Evolutionary conservation across 805 yeast species (phyloP), one percentile per base, ranked within the genome.

Genomic region (Candida sonorensis): DNA sequence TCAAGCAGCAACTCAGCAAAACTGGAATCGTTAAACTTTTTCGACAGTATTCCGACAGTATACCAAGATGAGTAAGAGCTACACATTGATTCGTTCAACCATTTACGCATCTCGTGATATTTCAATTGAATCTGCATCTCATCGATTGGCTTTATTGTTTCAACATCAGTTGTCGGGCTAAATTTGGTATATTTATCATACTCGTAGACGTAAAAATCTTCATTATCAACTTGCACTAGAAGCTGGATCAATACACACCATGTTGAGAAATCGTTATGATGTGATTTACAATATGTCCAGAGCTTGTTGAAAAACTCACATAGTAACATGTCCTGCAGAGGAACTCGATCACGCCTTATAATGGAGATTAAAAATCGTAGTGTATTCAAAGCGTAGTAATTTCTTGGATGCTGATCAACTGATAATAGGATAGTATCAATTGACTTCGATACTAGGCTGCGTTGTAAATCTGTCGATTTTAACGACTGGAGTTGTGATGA

Each of bases 301-400:
- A 35, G 13, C 6, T 12, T 17, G 7, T 18, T 19, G 30, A 30
- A 27, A n/a, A 27, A 18, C 12, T 13, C 10, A 8, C 24, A n/a
- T n/a, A n/a, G n/a, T n/a, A n/a, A n/a, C n/a, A n/a, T n/a, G n/a
- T n/a, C n/a, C n/a, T n/a, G n/a, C n/a, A n/a, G n/a, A n/a, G n/a
- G n/a, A n/a, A n/a, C n/a, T 6, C 12, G 10, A 10, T 25, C 22
- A 15, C 16, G 14, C 10, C 42, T 28, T 7, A 33, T 11, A 3
- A 34, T 16, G 5, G 47, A 35, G 26, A 42, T 28, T 31, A 41
- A 40, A 32, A 33, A 44, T 29, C 49, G 29, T 4, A 66, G 52
- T 36, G 60, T 54, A n/a, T 52, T 45, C 62, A 69, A 61, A 0
- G 75, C 72, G 34, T 70, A 71, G 43, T 72, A 72, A 44, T 69